A percentile compares a stretch with the other conserved stretches of the same genome.
Conservation (phyloP, 1,139 yeast species). For the Yamadazyma epiphylla region DNA sequence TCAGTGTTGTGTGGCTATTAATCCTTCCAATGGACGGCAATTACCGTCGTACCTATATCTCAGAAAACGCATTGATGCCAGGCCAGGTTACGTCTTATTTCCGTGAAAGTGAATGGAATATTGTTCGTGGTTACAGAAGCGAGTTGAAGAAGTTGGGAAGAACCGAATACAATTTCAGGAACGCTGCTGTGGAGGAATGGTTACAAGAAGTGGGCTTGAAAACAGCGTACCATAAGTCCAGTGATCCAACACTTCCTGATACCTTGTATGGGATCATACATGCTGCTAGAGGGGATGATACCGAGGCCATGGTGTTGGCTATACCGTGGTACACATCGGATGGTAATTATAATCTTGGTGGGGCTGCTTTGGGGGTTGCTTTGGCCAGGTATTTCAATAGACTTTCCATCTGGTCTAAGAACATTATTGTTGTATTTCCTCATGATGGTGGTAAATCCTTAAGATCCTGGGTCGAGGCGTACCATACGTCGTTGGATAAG, state of each 20-base stretch:
- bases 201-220: conserved; percentile 70
- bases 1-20: conserved; percentile 67
- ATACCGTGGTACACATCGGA: conserved; percentile 79
- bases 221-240: conserved; percentile 46
- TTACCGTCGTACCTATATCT: conserved; percentile 76
- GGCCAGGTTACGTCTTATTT: conserved; percentile 92
- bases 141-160: conserved; percentile 43
- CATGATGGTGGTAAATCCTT: conserved; percentile 66
- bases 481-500: conserved; percentile 77
- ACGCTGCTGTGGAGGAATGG: conserved; percentile 53
- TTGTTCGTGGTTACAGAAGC: conserved; percentile 78
- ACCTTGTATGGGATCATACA: conserved; percentile 82
- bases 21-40: conserved; percentile 78
- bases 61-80: conserved; percentile 96
- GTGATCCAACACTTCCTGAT: conserved; percentile 34
- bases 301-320: conserved; percentile 89
- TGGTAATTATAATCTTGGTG: conserved; percentile 69
- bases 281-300: conserved; percentile 94
- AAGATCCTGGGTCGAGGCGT: conserved; percentile 90
- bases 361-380: conserved; percentile 67
- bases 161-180: conserved; percentile 32
- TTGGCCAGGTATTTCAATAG: conserved; percentile 75
- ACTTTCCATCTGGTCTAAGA: conserved; percentile 95
- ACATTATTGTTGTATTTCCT: conserved; percentile 82
- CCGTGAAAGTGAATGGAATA: conserved; percentile 93